Base-by-base conservation (phyloP, 768 basidiomycete genomes). In the Cantharellus cinnabarinus region DNA sequence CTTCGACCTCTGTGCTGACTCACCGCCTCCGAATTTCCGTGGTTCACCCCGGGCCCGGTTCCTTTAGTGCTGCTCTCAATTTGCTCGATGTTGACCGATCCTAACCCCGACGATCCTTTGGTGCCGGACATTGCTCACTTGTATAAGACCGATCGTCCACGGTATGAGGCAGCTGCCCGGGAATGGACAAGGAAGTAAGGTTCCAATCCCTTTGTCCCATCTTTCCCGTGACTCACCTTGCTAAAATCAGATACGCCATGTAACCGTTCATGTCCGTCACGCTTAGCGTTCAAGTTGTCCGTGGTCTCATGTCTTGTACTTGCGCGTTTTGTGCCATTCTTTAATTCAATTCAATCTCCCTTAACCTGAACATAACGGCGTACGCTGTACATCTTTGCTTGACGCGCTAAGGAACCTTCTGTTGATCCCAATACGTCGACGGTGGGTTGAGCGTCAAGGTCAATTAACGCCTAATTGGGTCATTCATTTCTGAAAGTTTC, bases 161-260 rank as follows among this genome's bases (percentile, higher is more conserved):
- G 93, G 67, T 99, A 99, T 69, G 95, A 98, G 73, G 87, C 91
- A 62, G 98, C 90, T 41, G 95, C 95, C 37, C 78, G 91, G 74
- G 95, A 99, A 77, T 99, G 94, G 94, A 94, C 94, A 71, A 84
- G 94, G 81, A 98, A 98, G 93, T 98, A 68, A 65, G 87, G 71
- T 48, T 48, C 44, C 44, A 10, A 29, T 29, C 44, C 10, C 44
- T 10, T 10, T 48, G 10, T 48, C 44, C 44, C 44, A 10, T 29
- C 44, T 10, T 48, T 48, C 44, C 44, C 10, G 10, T 48, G 29
- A 10, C 29, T 48, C 10, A 48, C 29, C 44, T 48, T 10, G 44
- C 44, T 48, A 29, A 10, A 10, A 48, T 29, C 29, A 48, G 44
- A 1, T 48, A 48, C 29, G 44, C 44, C 44, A 48, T 48, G 44